Evolutionary conservation across 441 rosid species (phyloP).

Genomic region (Theobroma grandiflorum): DNA sequence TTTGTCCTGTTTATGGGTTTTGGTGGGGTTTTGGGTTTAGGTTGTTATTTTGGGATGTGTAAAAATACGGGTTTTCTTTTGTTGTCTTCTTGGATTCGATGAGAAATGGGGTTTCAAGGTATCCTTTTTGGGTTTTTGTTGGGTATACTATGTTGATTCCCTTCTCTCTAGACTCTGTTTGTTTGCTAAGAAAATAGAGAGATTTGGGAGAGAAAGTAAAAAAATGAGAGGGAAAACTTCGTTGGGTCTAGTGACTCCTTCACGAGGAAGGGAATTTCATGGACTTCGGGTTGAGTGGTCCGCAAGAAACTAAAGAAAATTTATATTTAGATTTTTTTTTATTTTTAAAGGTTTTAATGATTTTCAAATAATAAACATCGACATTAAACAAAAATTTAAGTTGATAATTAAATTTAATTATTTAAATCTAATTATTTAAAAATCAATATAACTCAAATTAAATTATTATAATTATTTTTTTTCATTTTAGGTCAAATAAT

Average conservation of each 20-base stretch:
- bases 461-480: too few species aligned
- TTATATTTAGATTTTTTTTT: too few species aligned
- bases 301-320: not conserved
- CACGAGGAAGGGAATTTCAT: too few species aligned
- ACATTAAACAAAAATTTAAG: too few species aligned
- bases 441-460: too few species aligned
- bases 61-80: not conserved
- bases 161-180: not conserved
- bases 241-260: not conserved
- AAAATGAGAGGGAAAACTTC: not conserved
- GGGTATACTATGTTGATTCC: not conserved
- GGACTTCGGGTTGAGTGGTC: not conserved
- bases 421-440: too few species aligned
- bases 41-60: not conserved
- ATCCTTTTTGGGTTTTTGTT: not conserved
- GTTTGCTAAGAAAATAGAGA: not conserved
- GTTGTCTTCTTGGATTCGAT: not conserved
- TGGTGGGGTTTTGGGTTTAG: slow-evolving; percentile 5
- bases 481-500: too few species aligned
- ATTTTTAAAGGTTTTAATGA: too few species aligned
- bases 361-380: too few species aligned
- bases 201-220: not conserved
- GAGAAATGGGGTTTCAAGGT: not conserved
- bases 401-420: too few species aligned
- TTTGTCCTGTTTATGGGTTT: not conserved